Conservation (phyloP, 495 filamentous ascomycete species). For the Lasiosphaeriaceae sp. region DNA sequence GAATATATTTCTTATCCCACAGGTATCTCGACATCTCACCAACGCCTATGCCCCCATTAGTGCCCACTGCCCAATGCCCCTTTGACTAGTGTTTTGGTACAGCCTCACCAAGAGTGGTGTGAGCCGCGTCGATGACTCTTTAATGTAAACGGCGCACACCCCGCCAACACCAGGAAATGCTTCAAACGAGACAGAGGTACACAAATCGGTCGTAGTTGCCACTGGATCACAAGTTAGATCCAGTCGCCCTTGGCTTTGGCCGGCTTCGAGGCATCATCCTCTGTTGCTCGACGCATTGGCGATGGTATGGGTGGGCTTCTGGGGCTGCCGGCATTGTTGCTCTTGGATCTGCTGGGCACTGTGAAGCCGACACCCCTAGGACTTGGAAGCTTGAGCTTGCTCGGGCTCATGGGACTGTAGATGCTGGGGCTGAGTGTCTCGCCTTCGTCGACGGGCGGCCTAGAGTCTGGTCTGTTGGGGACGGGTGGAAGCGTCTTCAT, state of each 20-base stretch:
- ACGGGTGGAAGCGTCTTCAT: slow-evolving; percentile 38
- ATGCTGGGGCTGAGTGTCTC: slow-evolving; percentile 37
- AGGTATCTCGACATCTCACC: not conserved
- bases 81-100: not conserved
- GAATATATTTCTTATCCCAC: not conserved
- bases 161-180: not conserved
- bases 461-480: slow-evolving; percentile 10
- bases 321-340: slow-evolving; percentile 4
- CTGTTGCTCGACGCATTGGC: slow-evolving; percentile 14
- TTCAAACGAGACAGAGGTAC: not conserved
- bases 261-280: not conserved
- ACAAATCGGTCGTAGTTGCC: not conserved
- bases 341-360: slow-evolving; percentile 9
- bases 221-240: slow-evolving; percentile 15
- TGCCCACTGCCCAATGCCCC: not conserved
- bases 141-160: not conserved
- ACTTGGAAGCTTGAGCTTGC: slow-evolving; percentile 39
- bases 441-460: not conserved
- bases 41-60: slow-evolving; percentile 7
- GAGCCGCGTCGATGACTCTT: not conserved
- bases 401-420: slow-evolving; percentile 39
- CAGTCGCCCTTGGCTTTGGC: slow-evolving; percentile 20
- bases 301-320: slow-evolving; percentile 16
- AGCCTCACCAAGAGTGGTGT: not conserved
- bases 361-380: slow-evolving; percentile 43